A percentile compares a stretch with the other conserved stretches of the same genome.
phyloP scores from a whole-genome alignment of 139 green algal species.

The Pycnococcus provasolii region DNA sequence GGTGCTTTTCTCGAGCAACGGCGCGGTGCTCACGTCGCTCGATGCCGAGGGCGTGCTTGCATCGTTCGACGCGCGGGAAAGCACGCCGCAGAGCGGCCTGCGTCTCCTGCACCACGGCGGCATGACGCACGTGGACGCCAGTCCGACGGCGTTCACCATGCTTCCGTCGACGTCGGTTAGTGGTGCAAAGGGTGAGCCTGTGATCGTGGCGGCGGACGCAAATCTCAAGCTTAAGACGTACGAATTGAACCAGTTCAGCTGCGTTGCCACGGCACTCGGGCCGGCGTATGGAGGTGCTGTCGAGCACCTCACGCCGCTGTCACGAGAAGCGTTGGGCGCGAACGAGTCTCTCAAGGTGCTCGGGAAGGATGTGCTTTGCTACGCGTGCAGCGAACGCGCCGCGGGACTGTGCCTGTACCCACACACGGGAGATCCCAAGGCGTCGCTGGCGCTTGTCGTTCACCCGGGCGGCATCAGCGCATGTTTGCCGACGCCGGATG shows the following conservation, averaged over 20 bases:
- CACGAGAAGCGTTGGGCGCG: no score
- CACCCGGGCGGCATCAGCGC: slow-evolving; percentile 46
- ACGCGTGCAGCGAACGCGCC: slow-evolving; percentile 41
- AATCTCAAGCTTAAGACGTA: slow-evolving; percentile 47
- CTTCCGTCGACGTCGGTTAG: no score
- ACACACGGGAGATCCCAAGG: slow-evolving; percentile 44
- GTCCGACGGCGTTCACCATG: no score
- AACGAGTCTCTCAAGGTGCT: not conserved
- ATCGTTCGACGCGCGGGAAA: no score
- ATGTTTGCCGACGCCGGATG: slow-evolving; percentile 46
- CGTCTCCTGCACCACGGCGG: no score
- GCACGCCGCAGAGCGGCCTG: no score
- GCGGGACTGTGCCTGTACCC: slow-evolving; percentile 55
- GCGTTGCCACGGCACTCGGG: slow-evolving; percentile 40
- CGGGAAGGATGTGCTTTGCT: slow-evolving; percentile 39
- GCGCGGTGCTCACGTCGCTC: no score
- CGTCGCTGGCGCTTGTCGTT: slow-evolving; percentile 56
- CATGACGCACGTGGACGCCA: no score
- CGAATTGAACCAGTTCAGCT: slow-evolving; percentile 32
- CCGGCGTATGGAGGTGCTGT: slow-evolving; percentile 52
- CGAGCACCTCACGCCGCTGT: slow-evolving; percentile 2
- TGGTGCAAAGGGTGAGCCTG: no score
- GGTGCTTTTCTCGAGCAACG: no score
- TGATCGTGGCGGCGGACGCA: slow-evolving; percentile 50
- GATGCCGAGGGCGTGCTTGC: no score